Conservation (phyloP, 225 moss, liverwort and hornwort species). For the Climacium dendroides region DNA sequence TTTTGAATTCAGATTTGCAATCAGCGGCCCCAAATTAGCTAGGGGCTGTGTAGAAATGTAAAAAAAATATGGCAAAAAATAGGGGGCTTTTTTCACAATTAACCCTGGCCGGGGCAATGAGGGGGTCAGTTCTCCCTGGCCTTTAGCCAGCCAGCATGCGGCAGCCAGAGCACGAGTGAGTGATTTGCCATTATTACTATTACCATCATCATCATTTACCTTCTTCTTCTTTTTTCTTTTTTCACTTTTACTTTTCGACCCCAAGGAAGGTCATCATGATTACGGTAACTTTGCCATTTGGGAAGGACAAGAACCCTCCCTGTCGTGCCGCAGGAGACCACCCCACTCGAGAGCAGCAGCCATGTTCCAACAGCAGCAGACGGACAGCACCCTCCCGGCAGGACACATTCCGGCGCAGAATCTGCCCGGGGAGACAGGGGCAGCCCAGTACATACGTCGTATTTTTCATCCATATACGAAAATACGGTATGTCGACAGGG, state of each 20-base stretch:
- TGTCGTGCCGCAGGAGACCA: neutral
- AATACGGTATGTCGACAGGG: neutral
- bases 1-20: too few species aligned
- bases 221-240: too few species aligned
- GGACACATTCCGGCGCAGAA: neutral
- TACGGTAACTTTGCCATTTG: neutral
- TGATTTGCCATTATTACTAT: neutral
- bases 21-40: too few species aligned
- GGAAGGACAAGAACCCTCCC: neutral
- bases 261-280: neutral
- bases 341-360: neutral
- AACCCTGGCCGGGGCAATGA: too few species aligned
- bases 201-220: too few species aligned
- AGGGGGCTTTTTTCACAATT: too few species aligned
- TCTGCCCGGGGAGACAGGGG: too few species aligned
- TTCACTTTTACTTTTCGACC: neutral
- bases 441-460: too few species aligned
- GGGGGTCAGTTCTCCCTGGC: too few species aligned
- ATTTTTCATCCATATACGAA: too few species aligned
- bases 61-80: too few species aligned
- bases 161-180: neutral
- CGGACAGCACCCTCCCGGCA: neutral
- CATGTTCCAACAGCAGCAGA: neutral
- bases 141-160: neutral
- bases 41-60: too few species aligned